Evolutionary conservation across 129 eudicot species (phyloP).

Genomic region (Flaveria ramosissima): DNA sequence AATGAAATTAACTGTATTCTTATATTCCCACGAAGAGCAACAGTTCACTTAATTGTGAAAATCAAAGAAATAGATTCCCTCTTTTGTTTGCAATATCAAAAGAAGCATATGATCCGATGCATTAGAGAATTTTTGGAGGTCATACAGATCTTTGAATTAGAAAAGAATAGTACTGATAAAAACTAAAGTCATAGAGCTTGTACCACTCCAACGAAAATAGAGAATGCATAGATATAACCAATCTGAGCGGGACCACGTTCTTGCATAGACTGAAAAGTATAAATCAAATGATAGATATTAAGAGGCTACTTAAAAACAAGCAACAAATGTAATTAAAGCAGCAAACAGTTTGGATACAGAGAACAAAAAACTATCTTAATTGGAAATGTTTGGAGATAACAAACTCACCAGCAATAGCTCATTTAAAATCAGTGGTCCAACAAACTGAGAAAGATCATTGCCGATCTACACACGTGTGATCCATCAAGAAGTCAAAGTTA

Average conservation of each 20-base stretch:
- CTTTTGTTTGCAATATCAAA: background rate
- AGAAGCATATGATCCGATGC: background rate
- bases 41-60: background rate
- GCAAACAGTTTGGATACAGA: background rate
- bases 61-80: background rate
- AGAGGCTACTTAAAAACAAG: background rate
- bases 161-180: constrained; percentile 7
- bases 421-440: constrained; percentile 79
- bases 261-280: constrained; percentile 77
- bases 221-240: constrained; percentile 78
- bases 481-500: constrained; percentile 15
- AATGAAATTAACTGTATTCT: background rate
- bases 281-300: constrained; percentile 1
- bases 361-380: background rate
- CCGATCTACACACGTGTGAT: constrained; percentile 57
- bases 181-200: constrained; percentile 20
- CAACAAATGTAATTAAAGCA: background rate
- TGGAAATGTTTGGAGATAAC: constrained; percentile 11
- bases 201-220: constrained; percentile 89
- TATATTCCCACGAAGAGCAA: background rate
- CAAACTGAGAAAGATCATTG: constrained; percentile 87
- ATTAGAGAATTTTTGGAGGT: background rate
- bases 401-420: constrained; percentile 63
- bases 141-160: background rate
- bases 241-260: constrained; percentile 70